Evolutionary conservation across 1,284 basidiomycete species (phyloP).

Genomic region (Ganoderma multipileum): DNA sequence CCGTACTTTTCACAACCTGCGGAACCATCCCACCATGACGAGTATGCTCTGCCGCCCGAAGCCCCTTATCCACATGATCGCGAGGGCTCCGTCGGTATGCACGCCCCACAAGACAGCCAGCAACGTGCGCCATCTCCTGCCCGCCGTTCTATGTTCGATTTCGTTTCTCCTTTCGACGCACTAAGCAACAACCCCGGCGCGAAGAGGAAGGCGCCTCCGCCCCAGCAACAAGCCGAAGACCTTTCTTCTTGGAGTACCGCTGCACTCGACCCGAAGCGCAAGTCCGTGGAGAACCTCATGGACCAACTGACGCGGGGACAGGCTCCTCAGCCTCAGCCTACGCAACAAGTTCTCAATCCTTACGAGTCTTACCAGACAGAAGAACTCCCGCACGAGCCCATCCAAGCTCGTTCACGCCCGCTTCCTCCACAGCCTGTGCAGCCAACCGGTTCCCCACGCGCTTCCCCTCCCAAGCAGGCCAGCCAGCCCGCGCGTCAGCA

Average conservation of each 20-base stretch:
- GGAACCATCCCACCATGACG: constrained; percentile 39
- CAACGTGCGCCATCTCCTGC: constrained; percentile 68
- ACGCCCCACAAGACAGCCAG: constrained; percentile 36
- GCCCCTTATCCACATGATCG: constrained; percentile 52
- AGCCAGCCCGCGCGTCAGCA: constrained; percentile 36
- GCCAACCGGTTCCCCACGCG: constrained; percentile 63
- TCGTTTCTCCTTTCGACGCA: constrained; percentile 83
- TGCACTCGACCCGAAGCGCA: constrained; percentile 70
- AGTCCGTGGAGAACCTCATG: constrained; percentile 80
- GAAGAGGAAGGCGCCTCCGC: constrained; percentile 67
- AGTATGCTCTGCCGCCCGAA: constrained; percentile 47
- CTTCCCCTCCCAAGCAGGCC: constrained; percentile 65
- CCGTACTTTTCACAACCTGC: constrained; percentile 46
- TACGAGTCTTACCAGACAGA: constrained; percentile 56
- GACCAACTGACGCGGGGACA: constrained; percentile 71
- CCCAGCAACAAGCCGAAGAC: constrained; percentile 57
- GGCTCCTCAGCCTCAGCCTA: constrained; percentile 43
- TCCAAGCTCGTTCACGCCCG: constrained; percentile 50
- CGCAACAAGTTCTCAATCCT: constrained; percentile 43
- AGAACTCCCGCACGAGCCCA: constrained; percentile 46
- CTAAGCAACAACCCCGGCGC: constrained; percentile 53
- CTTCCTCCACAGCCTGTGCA: constrained; percentile 60
- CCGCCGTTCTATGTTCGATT: constrained; percentile 83
- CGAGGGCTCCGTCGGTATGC: constrained; percentile 28
- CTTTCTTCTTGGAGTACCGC: constrained; percentile 52